Conservation (phyloP, 1,284 basidiomycete species). For the Microbotryum lychnidis-dioicae region DNA sequence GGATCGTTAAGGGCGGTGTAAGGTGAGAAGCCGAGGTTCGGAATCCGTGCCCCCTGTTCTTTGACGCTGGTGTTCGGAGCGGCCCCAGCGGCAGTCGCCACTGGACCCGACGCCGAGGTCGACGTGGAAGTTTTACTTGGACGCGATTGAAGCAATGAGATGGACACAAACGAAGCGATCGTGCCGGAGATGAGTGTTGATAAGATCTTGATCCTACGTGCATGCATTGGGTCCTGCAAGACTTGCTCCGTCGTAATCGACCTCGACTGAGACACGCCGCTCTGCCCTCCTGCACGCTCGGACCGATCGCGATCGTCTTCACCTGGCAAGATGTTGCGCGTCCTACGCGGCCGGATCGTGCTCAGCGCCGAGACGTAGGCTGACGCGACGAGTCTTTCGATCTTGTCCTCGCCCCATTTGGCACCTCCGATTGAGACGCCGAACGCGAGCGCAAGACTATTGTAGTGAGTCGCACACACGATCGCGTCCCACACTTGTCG, state of each 20-base stretch:
- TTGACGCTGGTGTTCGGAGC: not conserved
- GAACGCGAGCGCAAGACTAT: constrained; percentile 20
- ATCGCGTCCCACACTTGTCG: constrained; percentile 1
- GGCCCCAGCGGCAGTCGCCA: constrained; percentile 13
- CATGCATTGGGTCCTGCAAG: constrained; percentile 2
- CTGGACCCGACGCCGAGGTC: constrained; percentile 11
- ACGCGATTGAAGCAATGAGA: constrained; percentile 24
- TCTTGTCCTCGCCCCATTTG: constrained; percentile 16
- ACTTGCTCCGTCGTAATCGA: no score
- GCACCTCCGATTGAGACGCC: constrained; percentile 25
- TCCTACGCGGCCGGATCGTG: not conserved
- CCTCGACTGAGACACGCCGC: not conserved
- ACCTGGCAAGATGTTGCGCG: not conserved
- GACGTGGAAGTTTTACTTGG: not conserved
- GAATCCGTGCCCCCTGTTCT: not conserved
- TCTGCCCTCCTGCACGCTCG: not conserved
- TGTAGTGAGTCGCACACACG: constrained; percentile 1
- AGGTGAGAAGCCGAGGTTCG: not conserved
- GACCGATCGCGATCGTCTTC: not conserved
- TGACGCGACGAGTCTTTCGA: constrained; percentile 13
- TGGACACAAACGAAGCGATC: constrained; percentile 24
- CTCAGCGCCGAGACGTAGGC: constrained; percentile 3
- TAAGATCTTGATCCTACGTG: constrained; percentile 7
- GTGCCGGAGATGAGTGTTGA: constrained; percentile 21
- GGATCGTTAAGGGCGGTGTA: not conserved